Percentiles rank a stretch among this genome's conserved stretches.
phyloP scores from a whole-genome alignment of 176 grass and related monocot species.

The Juncus effusus region DNA sequence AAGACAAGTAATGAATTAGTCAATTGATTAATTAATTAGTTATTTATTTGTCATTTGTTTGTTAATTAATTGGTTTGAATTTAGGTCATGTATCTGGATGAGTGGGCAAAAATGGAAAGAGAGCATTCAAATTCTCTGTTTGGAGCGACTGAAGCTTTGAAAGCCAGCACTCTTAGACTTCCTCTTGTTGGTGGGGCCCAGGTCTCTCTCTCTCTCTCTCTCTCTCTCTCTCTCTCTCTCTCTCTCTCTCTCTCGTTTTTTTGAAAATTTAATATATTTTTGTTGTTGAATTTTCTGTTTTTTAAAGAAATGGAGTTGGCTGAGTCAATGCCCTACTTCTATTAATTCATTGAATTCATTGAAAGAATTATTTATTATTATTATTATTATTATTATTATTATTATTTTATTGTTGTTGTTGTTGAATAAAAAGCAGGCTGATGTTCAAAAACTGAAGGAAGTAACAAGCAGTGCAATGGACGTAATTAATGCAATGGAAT shows the following conservation, averaged over 20 bases:
- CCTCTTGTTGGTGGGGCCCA: slow-evolving; percentile 89
- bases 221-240: slow-evolving; percentile 6
- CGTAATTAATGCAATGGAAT: slow-evolving; percentile 78
- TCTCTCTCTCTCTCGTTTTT: not conserved
- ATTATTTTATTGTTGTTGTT: not conserved
- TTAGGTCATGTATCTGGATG: slow-evolving; percentile 74
- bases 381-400: no score
- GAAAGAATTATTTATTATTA: no score
- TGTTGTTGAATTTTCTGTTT: no score
- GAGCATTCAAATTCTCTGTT: slow-evolving; percentile 84
- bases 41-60: slow-evolving; percentile 1
- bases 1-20: slow-evolving; percentile 47
- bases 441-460: slow-evolving; percentile 71
- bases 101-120: slow-evolving; percentile 71
- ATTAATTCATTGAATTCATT: no score
- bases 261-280: no score
- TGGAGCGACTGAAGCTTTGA: slow-evolving; percentile 75
- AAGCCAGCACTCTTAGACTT: slow-evolving; percentile 94
- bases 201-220: slow-evolving; percentile 39
- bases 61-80: slow-evolving; percentile 30
- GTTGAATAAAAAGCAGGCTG: slow-evolving; percentile 48
- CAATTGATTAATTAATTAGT: not conserved
- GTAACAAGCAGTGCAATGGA: slow-evolving; percentile 67
- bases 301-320: no score
- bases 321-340: no score